Conservation (phyloP, 2,329 filamentous ascomycete genomes). For the Fusarium nanum region DNA sequence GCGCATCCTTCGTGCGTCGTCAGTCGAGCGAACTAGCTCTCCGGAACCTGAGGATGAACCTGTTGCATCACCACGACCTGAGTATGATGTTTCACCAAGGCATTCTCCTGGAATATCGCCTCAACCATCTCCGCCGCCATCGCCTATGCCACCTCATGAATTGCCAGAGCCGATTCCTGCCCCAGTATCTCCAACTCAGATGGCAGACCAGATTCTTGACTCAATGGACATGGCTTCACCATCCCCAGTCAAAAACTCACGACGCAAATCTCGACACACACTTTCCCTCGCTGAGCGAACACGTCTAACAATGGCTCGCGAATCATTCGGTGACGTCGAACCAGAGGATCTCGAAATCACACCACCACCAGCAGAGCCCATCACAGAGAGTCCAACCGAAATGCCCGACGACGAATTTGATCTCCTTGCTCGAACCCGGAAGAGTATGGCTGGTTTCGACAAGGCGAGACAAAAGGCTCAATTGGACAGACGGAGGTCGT, state of each 20-base stretch:
- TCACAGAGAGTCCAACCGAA: constrained; percentile 36
- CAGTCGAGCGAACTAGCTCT: constrained; percentile 35
- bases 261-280: constrained; percentile 61
- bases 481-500: constrained; percentile 64
- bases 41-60: constrained; percentile 39
- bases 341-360: constrained; percentile 48
- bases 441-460: constrained; percentile 72
- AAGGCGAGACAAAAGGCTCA: constrained; percentile 71
- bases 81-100: constrained; percentile 20
- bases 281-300: constrained; percentile 82
- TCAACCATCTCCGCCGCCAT: constrained; percentile 1
- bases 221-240: constrained; percentile 67
- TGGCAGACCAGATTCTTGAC: constrained; percentile 67
- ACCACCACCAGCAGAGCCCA: constrained; percentile 23
- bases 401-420: constrained; percentile 53
- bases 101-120: constrained; percentile 17
- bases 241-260: constrained; percentile 63
- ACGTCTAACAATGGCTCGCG: constrained; percentile 79
- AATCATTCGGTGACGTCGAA: constrained; percentile 55
- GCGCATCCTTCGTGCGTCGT: constrained; percentile 33
- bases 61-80: constrained; percentile 26
- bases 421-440: constrained; percentile 67
- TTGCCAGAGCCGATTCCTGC: constrained; percentile 25
- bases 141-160: constrained; percentile 21
- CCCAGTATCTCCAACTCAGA: constrained; percentile 50